Evolutionary conservation across 805 yeast species (phyloP), one percentile per base, ranked within the genome.

Genomic region (Vanderwaltozyma verrucispora): DNA sequence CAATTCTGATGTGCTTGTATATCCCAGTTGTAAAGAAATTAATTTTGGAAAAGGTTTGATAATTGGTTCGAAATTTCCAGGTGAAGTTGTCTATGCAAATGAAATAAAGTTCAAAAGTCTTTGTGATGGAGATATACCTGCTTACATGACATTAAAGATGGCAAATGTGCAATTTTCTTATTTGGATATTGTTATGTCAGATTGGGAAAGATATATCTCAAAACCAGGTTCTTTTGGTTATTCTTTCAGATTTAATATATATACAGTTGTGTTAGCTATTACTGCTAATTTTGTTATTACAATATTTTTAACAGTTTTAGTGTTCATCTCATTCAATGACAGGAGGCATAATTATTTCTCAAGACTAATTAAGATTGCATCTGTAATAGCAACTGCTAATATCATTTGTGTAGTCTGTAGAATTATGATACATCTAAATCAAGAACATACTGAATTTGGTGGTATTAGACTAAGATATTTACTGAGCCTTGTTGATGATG

Each of bases 201-300:
- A 75, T 19, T 81, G 88, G 88, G 16, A 48, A 1, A 41, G 42
- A 12, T 77, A 59, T 45, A 56, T 71, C 1, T 38, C 36, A 3
- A 34, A 29, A 5, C 39, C 50, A 14, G 56, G 55, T 18, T 47
- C 53, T 3, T 50, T 57, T 42, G 55, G 60, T 5, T 76, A 77
- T 2, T 46, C 67, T 3, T 79, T 72, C 56, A 56, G 68, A 15
- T 72, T 71, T 51, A 69, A 80, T 33, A 65, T 79, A 14, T 80
- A 72, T 41, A 77, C 87, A 0, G 66, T 78, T 28, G 61, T 80
- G 1, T 75, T 77, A 50, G 70, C 83, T 0, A 53, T 80, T 16
- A 69, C 84, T 9, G 69, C 77, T 0, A 77, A 80, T 53, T 73
- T 80, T 6, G 80, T 80, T 15, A 70, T 80, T 5, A 71, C 81